Evolutionary conservation across 2,329 filamentous ascomycete species (phyloP).

Genomic region (Alternaria rosae): DNA sequence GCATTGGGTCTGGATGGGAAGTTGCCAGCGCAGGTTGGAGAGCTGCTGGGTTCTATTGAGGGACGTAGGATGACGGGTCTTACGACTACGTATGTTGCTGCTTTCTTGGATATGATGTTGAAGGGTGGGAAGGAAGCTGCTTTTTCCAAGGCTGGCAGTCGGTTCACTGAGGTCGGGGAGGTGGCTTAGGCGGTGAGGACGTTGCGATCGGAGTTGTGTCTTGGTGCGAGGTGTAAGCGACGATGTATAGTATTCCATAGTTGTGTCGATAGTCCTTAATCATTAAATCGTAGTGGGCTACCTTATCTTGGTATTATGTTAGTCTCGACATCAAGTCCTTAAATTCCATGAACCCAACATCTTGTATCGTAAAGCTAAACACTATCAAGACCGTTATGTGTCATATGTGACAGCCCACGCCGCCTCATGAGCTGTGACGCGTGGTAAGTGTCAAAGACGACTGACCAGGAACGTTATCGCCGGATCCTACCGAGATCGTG

Average conservation of each 20-base stretch:
- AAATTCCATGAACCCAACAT: too few relatives aligned
- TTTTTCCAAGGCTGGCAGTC: not conserved
- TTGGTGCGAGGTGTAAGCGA: not conserved
- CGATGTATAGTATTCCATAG: not conserved
- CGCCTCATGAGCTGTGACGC: not conserved
- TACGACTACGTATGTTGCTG: constrained; percentile 26
- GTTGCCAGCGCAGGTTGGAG: constrained; percentile 24
- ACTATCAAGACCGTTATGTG: not conserved
- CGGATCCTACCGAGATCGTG: not conserved
- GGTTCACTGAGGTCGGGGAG: constrained; percentile 28
- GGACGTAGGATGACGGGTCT: constrained; percentile 29
- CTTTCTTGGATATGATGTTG: constrained; percentile 32
- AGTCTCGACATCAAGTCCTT: too few relatives aligned
- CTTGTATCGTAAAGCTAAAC: too few relatives aligned
- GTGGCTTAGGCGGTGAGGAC: constrained; percentile 6
- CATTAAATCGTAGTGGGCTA: not conserved
- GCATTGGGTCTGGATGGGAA: constrained; percentile 25
- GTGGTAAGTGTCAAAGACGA: not conserved
- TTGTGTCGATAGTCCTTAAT: not conserved
- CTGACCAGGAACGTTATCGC: not conserved
- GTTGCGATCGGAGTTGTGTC: not conserved
- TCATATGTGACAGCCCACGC: not conserved
- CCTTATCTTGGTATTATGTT: not conserved
- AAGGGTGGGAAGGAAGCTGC: constrained; percentile 17
- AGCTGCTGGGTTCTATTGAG: constrained; percentile 31